A percentile compares a stretch with the other conserved stretches of the same genome.
phyloP scores from a whole-genome alignment of 1,284 basidiomycete genomes.

The Termitomyces sp. region DNA sequence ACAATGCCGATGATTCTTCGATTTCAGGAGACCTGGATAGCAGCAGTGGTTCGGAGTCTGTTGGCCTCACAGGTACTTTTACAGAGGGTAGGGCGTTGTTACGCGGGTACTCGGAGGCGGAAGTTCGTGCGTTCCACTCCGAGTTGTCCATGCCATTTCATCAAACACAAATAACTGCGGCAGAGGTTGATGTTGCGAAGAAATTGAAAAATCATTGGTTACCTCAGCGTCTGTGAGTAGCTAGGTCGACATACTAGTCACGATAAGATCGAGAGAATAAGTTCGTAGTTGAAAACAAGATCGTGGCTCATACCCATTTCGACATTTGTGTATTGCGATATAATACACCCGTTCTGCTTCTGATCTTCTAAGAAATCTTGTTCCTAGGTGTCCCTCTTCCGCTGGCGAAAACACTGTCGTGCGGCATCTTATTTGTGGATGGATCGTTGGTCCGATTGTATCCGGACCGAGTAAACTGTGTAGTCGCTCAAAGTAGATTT shows the following conservation, averaged over 20 bases:
- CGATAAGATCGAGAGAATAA: too few relatives aligned
- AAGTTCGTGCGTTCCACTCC: slow-evolving; percentile 1
- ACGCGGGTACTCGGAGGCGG: slow-evolving; percentile 20
- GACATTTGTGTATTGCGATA: too few relatives aligned
- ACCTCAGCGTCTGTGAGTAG: slow-evolving; percentile 41
- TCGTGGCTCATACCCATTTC: too few relatives aligned
- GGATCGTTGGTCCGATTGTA: too few relatives aligned
- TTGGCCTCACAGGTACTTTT: slow-evolving; percentile 21
- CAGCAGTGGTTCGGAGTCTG: slow-evolving; percentile 5
- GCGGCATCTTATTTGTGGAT: too few relatives aligned
- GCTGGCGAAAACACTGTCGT: too few relatives aligned
- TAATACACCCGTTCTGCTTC: too few relatives aligned
- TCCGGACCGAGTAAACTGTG: too few relatives aligned
- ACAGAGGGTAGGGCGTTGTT: slow-evolving; percentile 43
- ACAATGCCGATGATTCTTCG: background rate
- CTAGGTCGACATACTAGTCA: background rate
- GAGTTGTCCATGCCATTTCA: background rate
- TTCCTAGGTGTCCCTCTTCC: too few relatives aligned
- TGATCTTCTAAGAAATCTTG: too few relatives aligned
- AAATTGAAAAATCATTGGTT: slow-evolving; percentile 56
- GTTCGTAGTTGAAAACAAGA: too few relatives aligned
- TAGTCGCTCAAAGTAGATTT: too few relatives aligned
- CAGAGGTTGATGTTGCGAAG: slow-evolving; percentile 55
- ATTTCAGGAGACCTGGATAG: slow-evolving; percentile 1
- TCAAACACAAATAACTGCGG: slow-evolving; percentile 23